These are phyloP conservation scores for Abelmoschus esculentus DNA, from an alignment of 345 rosid species.

Conservation along the genomic window DNA sequence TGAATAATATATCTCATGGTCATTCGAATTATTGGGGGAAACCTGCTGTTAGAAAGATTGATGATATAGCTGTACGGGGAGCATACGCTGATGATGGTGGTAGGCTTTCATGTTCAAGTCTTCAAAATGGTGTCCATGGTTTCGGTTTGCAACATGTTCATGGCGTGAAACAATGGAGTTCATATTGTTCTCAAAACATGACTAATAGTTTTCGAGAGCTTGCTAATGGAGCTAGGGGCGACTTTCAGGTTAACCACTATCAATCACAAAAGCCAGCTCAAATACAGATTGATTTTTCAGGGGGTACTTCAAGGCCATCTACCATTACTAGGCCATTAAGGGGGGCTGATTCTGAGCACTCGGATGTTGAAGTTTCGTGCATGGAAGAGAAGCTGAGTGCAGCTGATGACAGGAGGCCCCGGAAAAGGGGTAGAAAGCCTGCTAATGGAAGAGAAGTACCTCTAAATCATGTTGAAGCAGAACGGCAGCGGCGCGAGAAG, in stretches of 20 bases:
- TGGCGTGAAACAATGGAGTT: slow-evolving; percentile 33
- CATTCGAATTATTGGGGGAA: slow-evolving; percentile 64
- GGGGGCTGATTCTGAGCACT: too few species aligned
- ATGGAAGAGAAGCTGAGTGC: too few species aligned
- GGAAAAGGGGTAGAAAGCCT: slow-evolving; percentile 76
- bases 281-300: too few species aligned
- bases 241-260: slow-evolving; percentile 32
- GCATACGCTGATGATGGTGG: slow-evolving; percentile 33
- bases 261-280: slow-evolving; percentile 23
- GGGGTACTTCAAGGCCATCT: too few species aligned
- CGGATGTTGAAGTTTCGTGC: too few species aligned
- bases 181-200: slow-evolving; percentile 33
- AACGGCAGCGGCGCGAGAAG: not conserved
- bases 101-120: slow-evolving; percentile 32
- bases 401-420: too few species aligned
- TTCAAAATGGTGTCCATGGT: slow-evolving; percentile 27
- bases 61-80: slow-evolving; percentile 54
- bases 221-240: slow-evolving; percentile 42
- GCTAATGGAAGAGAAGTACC: slow-evolving; percentile 97
- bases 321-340: too few species aligned
- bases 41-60: slow-evolving; percentile 76
- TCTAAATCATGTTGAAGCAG: slow-evolving; percentile 74
- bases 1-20: slow-evolving; percentile 32
- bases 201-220: slow-evolving; percentile 38
- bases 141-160: slow-evolving; percentile 18